Conservation (phyloP, 2,329 filamentous ascomycete species). For the Talaromyces sp. region DNA sequence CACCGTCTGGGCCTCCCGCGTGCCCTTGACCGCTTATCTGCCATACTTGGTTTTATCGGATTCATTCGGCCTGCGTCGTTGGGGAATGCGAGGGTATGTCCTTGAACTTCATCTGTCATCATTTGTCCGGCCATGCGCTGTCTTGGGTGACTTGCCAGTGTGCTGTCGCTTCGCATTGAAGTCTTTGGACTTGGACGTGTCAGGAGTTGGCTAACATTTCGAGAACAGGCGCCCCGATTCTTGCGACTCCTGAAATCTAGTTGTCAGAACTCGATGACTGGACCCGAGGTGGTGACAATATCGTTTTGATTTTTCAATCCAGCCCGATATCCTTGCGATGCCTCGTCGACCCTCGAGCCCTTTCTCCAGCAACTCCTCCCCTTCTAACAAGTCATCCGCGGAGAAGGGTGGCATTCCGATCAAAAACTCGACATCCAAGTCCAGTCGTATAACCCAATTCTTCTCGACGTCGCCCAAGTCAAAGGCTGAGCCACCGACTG, state of each 20-base stretch:
- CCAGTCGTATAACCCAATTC: constrained; percentile 73
- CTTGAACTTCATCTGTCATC: not conserved
- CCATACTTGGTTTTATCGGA: constrained; percentile 5
- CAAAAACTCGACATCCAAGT: constrained; percentile 53
- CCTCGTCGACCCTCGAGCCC: constrained; percentile 58
- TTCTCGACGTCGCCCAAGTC: constrained; percentile 76
- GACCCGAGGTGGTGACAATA: not conserved
- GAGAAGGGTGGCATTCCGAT: constrained; percentile 51
- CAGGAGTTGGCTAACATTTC: not conserved
- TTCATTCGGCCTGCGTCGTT: not conserved
- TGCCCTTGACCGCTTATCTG: constrained; percentile 11
- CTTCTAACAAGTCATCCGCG: constrained; percentile 23
- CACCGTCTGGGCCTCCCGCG: constrained; percentile 5
- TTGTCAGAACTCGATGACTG: not conserved
- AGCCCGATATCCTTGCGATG: constrained; percentile 44
- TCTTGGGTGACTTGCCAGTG: not conserved
- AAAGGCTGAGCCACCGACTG: constrained; percentile 53
- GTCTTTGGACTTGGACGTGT: not conserved
- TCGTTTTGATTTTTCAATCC: not conserved
- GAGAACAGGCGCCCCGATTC: not conserved
- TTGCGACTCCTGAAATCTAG: not conserved
- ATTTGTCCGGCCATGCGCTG: not conserved
- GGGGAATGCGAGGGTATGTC: constrained; percentile 4
- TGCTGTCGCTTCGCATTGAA: not conserved
- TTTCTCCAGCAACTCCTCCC: constrained; percentile 48